phyloP scores from a whole-genome alignment of 176 grass and related monocot genomes.

The Phoenix dactylifera region DNA sequence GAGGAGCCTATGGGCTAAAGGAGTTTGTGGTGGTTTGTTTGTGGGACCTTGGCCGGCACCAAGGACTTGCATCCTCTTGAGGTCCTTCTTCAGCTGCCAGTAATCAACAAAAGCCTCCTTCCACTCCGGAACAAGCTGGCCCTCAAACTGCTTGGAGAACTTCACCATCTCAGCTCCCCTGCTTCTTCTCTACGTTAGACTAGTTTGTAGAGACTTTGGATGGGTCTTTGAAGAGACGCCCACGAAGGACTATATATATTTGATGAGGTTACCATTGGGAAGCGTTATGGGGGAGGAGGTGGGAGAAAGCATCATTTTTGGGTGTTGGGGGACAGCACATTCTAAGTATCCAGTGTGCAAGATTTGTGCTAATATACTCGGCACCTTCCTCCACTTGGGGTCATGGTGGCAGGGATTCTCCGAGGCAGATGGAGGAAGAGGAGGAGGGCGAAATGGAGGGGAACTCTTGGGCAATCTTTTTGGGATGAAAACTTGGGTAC shows the following conservation, averaged over 20 bases:
- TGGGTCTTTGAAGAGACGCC: slow-evolving; percentile 28
- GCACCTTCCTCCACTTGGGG: slow-evolving; percentile 31
- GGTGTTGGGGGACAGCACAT: slow-evolving; percentile 63
- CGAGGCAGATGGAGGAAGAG: slow-evolving; percentile 4
- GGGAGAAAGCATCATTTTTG: slow-evolving; percentile 26
- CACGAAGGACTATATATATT: slow-evolving; percentile 38
- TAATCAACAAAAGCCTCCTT: slow-evolving; percentile 97
- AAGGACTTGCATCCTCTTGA: slow-evolving; percentile 58
- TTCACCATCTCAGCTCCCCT: slow-evolving; percentile 56
- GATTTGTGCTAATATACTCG: slow-evolving; percentile 31
- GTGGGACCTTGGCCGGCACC: not conserved
- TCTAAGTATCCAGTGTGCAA: slow-evolving; percentile 49
- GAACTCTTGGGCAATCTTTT: too few relatives aligned
- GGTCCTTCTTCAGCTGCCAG: slow-evolving; percentile 84
- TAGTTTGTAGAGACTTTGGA: not conserved
- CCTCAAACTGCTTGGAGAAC: slow-evolving; percentile 95
- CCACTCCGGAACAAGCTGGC: slow-evolving; percentile 92
- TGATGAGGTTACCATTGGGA: too few relatives aligned
- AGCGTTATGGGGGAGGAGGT: not conserved
- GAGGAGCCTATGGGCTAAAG: slow-evolving; percentile 26
- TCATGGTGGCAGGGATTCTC: slow-evolving; percentile 27
- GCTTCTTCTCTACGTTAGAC: slow-evolving; percentile 2
- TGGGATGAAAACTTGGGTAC: too few relatives aligned
- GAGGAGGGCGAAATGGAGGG: not conserved
- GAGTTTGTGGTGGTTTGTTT: not conserved